A percentile compares a stretch with the other conserved stretches of the same genome.
phyloP scores from a whole-genome alignment of 108 stramenopile genomes.

The Schizochytrium sp. region DNA sequence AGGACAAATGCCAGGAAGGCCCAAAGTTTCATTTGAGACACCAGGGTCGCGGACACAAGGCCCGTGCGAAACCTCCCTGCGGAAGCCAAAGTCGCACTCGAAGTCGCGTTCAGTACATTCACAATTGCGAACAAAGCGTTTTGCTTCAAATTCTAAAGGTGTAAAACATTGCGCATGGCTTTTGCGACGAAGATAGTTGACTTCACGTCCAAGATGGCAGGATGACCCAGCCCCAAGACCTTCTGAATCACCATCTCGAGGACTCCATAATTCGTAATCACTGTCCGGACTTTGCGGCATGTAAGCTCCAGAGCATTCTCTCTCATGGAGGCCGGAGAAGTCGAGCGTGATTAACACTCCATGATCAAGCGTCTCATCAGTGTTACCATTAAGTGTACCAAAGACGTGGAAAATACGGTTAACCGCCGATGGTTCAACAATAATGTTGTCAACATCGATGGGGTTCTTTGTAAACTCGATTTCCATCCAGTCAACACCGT shows the following conservation, averaged over 20 bases:
- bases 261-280: constrained; percentile 61
- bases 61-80: background rate
- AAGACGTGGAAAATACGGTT: constrained; percentile 10
- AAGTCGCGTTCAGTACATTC: constrained; percentile 50
- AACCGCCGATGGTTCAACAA: constrained; percentile 40
- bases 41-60: constrained; percentile 51
- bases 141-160: background rate
- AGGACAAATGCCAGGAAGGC: background rate
- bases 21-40: constrained; percentile 2
- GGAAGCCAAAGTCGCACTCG: constrained; percentile 62
- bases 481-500: background rate
- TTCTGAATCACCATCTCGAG: background rate
- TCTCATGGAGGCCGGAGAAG: constrained; percentile 45
- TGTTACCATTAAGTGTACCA: background rate
- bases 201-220: constrained; percentile 52
- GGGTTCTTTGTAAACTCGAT: background rate
- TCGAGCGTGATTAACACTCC: constrained; percentile 44
- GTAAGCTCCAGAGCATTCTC: constrained; percentile 42
- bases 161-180: constrained; percentile 36
- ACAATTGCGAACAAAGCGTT: constrained; percentile 17
- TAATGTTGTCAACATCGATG: constrained; percentile 60
- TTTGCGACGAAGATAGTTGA: constrained; percentile 53
- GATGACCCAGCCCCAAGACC: constrained; percentile 3
- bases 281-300: background rate
- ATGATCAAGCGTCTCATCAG: background rate